phyloP scores from a whole-genome alignment of 176 grass and related monocot species.

The Triticum dicoccoides region DNA sequence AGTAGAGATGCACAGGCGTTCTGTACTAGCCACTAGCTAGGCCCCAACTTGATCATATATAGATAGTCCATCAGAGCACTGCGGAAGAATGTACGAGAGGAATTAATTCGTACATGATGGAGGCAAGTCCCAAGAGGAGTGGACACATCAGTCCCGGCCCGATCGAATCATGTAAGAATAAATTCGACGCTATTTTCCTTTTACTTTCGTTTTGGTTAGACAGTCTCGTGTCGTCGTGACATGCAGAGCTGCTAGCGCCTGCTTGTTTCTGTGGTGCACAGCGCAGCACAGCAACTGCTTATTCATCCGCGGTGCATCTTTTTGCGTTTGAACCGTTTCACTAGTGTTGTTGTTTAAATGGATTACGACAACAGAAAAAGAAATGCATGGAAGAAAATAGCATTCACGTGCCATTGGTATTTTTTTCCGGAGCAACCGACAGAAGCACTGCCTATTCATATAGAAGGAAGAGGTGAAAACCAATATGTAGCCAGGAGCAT shows the following conservation, averaged over 20 bases:
- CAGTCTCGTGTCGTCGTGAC: neutral
- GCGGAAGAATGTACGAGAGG: constrained; percentile 17
- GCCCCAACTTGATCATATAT: neutral
- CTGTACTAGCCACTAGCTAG: neutral
- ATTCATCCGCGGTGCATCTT: neutral
- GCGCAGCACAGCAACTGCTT: too few relatives aligned
- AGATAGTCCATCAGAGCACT: constrained; percentile 20
- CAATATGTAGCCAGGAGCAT: too few relatives aligned
- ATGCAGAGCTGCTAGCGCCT: neutral
- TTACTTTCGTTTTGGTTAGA: neutral
- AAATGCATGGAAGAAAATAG: too few relatives aligned
- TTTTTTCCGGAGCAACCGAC: too few relatives aligned
- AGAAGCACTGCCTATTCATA: too few relatives aligned
- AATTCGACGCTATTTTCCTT: neutral
- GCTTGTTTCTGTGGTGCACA: neutral
- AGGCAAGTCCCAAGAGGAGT: constrained; percentile 21
- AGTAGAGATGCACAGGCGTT: neutral
- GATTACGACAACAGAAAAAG: too few relatives aligned
- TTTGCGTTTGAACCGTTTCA: neutral
- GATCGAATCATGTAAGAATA: constrained; percentile 20
- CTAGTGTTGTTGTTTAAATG: too few relatives aligned
- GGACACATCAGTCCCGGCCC: neutral
- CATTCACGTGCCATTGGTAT: too few relatives aligned
- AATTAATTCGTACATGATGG: neutral
- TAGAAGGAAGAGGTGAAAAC: too few relatives aligned